Evolutionary conservation across 2,329 filamentous ascomycete species (phyloP).

Genomic region (Aureobasidium namibiae): DNA sequence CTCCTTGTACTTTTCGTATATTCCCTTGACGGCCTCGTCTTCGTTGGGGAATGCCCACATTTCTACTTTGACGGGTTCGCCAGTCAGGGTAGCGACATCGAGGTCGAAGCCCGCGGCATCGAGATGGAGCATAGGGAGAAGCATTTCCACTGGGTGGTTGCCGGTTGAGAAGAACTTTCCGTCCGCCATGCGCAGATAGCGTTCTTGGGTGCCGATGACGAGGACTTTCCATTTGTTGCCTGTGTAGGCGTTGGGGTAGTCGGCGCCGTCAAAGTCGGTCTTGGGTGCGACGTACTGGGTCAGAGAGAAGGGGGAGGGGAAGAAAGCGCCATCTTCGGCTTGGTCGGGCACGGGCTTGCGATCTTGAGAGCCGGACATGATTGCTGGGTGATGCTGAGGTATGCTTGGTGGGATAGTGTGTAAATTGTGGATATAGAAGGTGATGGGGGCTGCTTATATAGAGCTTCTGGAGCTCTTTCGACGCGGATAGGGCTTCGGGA

Average conservation of each 20-base stretch:
- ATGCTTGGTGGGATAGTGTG: not conserved
- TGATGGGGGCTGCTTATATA: too few relatives aligned
- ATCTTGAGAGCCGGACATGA: not conserved
- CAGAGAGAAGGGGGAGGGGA: not conserved
- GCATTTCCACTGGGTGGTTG: conserved; percentile 1
- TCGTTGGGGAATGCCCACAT: not conserved
- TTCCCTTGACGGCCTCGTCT: not conserved
- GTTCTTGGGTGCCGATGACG: not conserved
- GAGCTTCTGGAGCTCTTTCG: too few relatives aligned
- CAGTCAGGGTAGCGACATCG: not conserved
- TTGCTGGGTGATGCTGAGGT: not conserved
- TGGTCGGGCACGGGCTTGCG: not conserved
- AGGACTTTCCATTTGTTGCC: conserved; percentile 3
- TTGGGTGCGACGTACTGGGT: not conserved
- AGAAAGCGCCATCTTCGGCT: not conserved
- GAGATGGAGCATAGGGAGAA: not conserved
- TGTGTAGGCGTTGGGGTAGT: not conserved
- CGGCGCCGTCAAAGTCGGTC: not conserved
- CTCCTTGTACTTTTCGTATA: not conserved
- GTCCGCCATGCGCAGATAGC: not conserved
- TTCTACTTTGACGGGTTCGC: not conserved
- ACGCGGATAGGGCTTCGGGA: too few relatives aligned
- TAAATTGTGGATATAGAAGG: too few relatives aligned
- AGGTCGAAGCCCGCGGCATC: not conserved
- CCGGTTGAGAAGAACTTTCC: conserved; percentile 3